phyloP scores from a whole-genome alignment of 179 eudicot species.

The Beta macrorhiza region DNA sequence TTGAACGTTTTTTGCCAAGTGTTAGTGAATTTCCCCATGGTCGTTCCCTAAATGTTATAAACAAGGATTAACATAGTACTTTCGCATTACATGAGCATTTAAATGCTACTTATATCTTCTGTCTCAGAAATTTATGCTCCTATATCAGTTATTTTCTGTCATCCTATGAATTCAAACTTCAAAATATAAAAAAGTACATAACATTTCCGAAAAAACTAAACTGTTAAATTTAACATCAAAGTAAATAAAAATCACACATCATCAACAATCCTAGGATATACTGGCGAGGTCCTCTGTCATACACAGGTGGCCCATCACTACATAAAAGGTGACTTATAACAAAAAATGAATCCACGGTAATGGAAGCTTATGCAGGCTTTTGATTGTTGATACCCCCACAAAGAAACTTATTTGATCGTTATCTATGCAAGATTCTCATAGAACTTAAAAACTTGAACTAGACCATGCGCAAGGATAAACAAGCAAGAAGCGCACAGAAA shows the following conservation, averaged over 20 bases:
- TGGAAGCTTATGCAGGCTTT: neutral
- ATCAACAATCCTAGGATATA: too few relatives aligned
- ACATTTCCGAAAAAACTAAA: too few relatives aligned
- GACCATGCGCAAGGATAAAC: neutral
- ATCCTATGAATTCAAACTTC: neutral
- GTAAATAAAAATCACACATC: too few relatives aligned
- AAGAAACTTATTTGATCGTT: neutral
- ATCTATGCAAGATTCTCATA: neutral
- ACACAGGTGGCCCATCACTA: too few relatives aligned
- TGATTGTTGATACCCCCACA: neutral
- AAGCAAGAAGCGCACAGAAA: neutral
- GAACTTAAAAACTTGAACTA: neutral
- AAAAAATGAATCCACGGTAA: neutral
- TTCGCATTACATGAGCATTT: neutral
- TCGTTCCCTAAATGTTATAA: neutral
- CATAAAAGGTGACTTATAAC: neutral
- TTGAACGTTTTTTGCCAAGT: neutral
- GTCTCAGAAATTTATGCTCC: neutral
- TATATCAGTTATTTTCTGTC: neutral
- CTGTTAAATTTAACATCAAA: too few relatives aligned
- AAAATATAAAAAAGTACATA: too few relatives aligned
- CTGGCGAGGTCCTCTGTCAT: too few relatives aligned
- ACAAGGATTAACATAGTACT: neutral
- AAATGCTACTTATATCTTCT: neutral
- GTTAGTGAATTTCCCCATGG: neutral